These are phyloP conservation scores for Penicillium sp. DNA, from an alignment of 2,329 filamentous ascomycete species.

Conservation along the genomic window DNA sequence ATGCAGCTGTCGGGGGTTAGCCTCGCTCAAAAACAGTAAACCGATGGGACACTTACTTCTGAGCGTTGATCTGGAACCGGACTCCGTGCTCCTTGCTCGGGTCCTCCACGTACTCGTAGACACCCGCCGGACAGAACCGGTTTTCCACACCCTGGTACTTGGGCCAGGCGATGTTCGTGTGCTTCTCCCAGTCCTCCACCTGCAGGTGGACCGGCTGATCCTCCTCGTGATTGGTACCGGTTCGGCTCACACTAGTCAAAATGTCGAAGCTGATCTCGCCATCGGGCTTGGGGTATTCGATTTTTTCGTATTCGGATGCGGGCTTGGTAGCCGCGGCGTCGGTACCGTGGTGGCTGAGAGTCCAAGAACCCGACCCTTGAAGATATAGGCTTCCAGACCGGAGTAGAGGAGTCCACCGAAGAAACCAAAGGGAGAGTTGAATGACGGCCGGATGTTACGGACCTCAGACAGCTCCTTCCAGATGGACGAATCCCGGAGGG, in stretches of 20 bases:
- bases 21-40: neutral
- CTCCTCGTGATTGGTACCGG: constrained; percentile 97
- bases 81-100: constrained; percentile 82
- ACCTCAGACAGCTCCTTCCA: constrained; percentile 95
- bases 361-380: constrained; percentile 88
- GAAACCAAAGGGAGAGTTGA: constrained; percentile 82
- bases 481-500: constrained; percentile 80
- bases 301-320: constrained; percentile 79
- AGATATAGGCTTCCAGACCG: constrained; percentile 82
- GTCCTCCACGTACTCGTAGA: constrained; percentile 98
- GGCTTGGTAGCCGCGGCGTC: constrained; percentile 79
- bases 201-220: constrained; percentile 96
- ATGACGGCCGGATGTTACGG: constrained; percentile 95
- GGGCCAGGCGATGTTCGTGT: constrained; percentile 80
- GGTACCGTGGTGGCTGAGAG: constrained; percentile 76
- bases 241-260: constrained; percentile 89
- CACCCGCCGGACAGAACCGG: constrained; percentile 93
- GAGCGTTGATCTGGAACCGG: constrained; percentile 94
- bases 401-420: constrained; percentile 92
- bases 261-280: constrained; percentile 96
- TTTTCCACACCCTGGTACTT: constrained; percentile 91
- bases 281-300: constrained; percentile 96
- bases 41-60: constrained; percentile 71
- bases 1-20: constrained; percentile 69
- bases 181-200: constrained; percentile 91